Base-by-base conservation (phyloP, 257 asterid species). In the Solanum medicagineum region DNA sequence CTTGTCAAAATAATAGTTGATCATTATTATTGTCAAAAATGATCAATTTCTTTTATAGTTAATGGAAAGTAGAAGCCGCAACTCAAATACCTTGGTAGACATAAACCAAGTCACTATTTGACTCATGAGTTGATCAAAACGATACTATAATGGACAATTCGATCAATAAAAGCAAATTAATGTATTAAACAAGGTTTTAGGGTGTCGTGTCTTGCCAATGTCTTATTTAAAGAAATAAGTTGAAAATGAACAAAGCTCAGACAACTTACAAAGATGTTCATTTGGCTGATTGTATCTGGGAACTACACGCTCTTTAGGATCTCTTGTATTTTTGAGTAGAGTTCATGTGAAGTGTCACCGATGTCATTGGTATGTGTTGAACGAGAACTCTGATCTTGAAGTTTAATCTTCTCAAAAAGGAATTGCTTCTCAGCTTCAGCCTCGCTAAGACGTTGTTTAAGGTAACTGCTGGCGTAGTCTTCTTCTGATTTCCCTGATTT, bases 361-460 rank as follows among this genome's bases (percentile, higher is more conserved):
- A 84, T 96, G 16, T 89, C 93, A 86, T 92, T 89, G 88, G 95
- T 90, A 89, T 92, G 93, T 9, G 93, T 87, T 3, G 93, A 86
- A 79, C 97, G 90, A 0, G 95, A 89, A 86, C 65, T 40, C 24
- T 95, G 92, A 85, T 94, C 98, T 82, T 96, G 97, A 84, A 96
- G 95, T 92, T 94, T 96, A 40, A 96, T 90, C 87, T 94, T 96
- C 90, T 96, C 98, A 22, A 94, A 93, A 84, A 96, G 60, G 86
- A 92, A 93, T 86, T 94, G 98, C 84, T 91, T 96, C 95, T 96
- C 99, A 19, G 97, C 97, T 90, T 96, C 99, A 9, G 99, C 99
- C 88, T 96, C 99, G 4, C 91, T 97, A 89, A 96, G 86, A 53
- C 98, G 92, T 84, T 94, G 99, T 87, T 96, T 93, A 51, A 96